Evolutionary conservation across 148 eudicot species (phyloP), one percentile per base, ranked within the genome.

Genomic region (Chenopodium suecicum): DNA sequence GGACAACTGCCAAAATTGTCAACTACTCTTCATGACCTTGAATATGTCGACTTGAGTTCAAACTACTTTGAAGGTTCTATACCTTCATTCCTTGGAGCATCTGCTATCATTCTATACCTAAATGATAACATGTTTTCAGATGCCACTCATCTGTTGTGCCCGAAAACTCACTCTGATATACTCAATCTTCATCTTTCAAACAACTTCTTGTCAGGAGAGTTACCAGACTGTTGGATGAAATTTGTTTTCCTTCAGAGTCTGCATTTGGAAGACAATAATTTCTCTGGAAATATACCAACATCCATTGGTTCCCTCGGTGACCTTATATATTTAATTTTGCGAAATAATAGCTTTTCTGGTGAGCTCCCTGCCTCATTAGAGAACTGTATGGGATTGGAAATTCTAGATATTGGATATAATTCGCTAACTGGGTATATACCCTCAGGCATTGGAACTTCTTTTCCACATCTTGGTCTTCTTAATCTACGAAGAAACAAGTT

Each of bases 321-420:
- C 3, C 77, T 82, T 22, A 13, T 9, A 56, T 47, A 31, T 23
- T 78, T 82, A 0, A 71, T 60, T 31, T 56, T 82, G 70, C 23
- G 67, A 19, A 82, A 82, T 13, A 82, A 77, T 22, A 82, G 72
- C 20, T 58, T 82, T 60, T 77, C 81, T 2, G 84, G 84, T 60
- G 31, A 74, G 5, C 17, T 82, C 7, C 81, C 81, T 2, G 4
- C 10, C 1, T 60, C 81, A 41, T 44, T 82, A 4, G 16, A n/a
- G 10, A 82, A 82, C 11, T 78, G 84, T 63, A 60, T 72, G 0
- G 2, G 47, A 9, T 60, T 82, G 76, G 2, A 10, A 10, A 19
- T 58, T 1, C 48, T 82, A 6, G 67, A 70, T 76, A 47, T 82
- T 17, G 75, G 62, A n/a, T 29, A 82, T 52, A 82, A 82, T 70